Evolutionary conservation across 345 rosid species (phyloP), one percentile per base, ranked within the genome.

Genomic region (Aethionema arabicum): DNA sequence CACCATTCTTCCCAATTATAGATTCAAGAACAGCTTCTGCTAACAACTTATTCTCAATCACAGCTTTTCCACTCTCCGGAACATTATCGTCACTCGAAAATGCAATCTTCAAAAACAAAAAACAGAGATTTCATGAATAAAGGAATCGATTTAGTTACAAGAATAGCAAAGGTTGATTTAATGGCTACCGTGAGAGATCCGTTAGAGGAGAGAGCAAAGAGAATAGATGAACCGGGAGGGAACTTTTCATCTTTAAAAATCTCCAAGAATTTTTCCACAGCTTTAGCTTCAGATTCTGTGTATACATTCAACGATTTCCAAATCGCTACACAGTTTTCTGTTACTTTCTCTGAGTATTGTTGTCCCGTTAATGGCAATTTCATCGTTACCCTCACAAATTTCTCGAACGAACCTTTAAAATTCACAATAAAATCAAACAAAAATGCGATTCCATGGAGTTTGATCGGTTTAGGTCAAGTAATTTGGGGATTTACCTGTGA

Each of bases 241-340:
- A 88, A 88, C 1, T 37, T 74, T 56, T 88, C 67, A 3, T 85
- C 74, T 70, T 82, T 80, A 84, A 91, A 88, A 45, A 76, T 53
- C 59, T 81, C 66, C 7, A 58, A 13, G 54, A 91, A 85, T 13
- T 73, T 77, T 60, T 85, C 84, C 27, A 83, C 76, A 35, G 92
- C 95, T 73, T 78, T 79, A 16, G 84, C 92, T 63, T 91, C 96
- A 12, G 68, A 77, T 5, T 91, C 96, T 0, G 86, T 82, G 72
- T 79, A 91, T 43, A 83, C 37, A 47, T 95, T 95, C 27, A 82
- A 8, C 1, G 87, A 77, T 65, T 88, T 85, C 98, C 95, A 91
- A 8, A 65, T 54, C 1, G 80, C 83, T 4, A 81, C 79, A 59
- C 96, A 91, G 21, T 88, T 88, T 74, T 86, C 89, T 0, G 90